Conservation (phyloP, 2,329 filamentous ascomycete genomes). For the Truncatella angustata region DNA sequence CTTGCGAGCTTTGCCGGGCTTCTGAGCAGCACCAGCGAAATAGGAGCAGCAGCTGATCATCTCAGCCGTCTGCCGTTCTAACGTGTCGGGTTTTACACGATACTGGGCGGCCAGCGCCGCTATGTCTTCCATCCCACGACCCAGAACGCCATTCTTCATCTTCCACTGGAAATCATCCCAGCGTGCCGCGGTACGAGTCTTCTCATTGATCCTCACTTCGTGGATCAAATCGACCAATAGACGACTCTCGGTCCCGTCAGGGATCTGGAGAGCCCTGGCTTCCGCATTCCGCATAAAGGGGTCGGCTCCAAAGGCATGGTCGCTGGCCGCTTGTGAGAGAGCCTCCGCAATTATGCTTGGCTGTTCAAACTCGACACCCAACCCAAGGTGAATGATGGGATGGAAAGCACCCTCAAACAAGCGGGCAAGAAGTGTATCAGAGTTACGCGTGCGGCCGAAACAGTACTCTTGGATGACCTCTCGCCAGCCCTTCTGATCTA, state of each 20-base stretch:
- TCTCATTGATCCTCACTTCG: conserved; percentile 39
- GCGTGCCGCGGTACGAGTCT: conserved; percentile 46
- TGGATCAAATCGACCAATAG: conserved; percentile 18
- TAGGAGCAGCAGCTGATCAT: conserved; percentile 23
- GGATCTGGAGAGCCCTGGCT: conserved; percentile 3
- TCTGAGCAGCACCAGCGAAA: conserved; percentile 38
- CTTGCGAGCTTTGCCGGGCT: conserved; percentile 49
- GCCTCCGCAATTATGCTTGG: conserved; percentile 65
- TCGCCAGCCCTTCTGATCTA: conserved; percentile 54
- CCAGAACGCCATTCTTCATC: conserved; percentile 62
- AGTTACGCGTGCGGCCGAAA: conserved; percentile 53
- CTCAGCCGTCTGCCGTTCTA: conserved; percentile 31
- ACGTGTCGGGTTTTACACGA: conserved; percentile 29
- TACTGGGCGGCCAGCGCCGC: conserved; percentile 53
- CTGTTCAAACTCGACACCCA: conserved; percentile 66
- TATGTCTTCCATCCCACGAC: conserved; percentile 55
- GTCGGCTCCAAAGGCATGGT: conserved; percentile 47
- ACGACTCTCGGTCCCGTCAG: neutral
- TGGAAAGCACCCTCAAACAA: conserved; percentile 55
- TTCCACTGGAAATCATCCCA: conserved; percentile 28
- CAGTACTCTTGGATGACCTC: conserved; percentile 58
- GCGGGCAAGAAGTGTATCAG: conserved; percentile 58
- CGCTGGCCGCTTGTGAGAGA: conserved; percentile 61
- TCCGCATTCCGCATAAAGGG: conserved; percentile 36
- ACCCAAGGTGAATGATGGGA: conserved; percentile 67